Evolutionary conservation across 805 yeast species (phyloP), one percentile per base, ranked within the genome.

Genomic region (Saccharomycopsis fermentans): DNA sequence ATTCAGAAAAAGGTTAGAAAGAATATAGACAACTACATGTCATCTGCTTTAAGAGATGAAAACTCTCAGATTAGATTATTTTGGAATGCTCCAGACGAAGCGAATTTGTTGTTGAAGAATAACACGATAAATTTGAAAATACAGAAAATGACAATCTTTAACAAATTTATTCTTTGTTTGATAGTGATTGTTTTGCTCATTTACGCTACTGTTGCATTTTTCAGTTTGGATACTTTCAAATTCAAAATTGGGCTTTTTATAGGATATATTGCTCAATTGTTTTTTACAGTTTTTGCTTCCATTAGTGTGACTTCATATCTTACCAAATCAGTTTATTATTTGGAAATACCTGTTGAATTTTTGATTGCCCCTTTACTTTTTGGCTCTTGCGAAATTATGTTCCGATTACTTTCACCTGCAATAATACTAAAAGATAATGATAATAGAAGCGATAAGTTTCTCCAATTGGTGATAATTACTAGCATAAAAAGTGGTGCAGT

Each of bases 301-400:
- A 70, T 75, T 0, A 73, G 83, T 0, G 48, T 79, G 2, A 70
- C 78, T 0, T 71, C 76, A 0, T 70, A 70, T 56, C 61, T 75
- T 26, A 72, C 67, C 58, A 66, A 70, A 24, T 74, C 72, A 35
- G 65, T 73, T 39, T 64, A 70, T 29, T 39, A 63, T 27, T 52
- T 63, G 16, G 72, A 75, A 53, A 65, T 71, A 6, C 79, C 81
- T 0, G 59, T 72, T n/a, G 73, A 69, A 39, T 67, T 78, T 4
- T 59, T 78, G 27, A 74, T 81, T 1, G 70, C 74, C 56, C 64
- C 75, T 5, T 73, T 78, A 2, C 59, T 75, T 1, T 71, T 77
- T 19, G 71, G 78, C 9, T 74, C 77, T 11, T 67, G 74, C 17
- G 83, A 79, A 60, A 80, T 79, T 63, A 74, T 73, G 72, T 75